These are phyloP conservation scores for Phyllosticta capitalensis DNA, from an alignment of 2,329 filamentous ascomycete genomes.

Conservation along the genomic window DNA sequence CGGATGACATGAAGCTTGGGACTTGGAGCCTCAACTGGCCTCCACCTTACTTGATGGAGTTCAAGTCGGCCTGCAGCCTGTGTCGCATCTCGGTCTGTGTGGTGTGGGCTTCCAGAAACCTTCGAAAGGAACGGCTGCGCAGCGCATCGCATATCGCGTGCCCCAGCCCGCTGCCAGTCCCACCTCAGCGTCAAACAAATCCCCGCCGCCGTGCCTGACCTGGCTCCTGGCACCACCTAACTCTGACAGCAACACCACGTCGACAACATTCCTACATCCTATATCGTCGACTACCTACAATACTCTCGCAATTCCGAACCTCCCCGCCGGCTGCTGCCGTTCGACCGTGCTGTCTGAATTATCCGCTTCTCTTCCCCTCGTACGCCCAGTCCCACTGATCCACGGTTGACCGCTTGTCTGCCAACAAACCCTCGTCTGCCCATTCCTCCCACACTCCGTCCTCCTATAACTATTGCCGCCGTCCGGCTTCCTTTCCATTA, in stretches of 20 bases:
- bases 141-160: background rate
- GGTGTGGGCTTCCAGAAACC: background rate
- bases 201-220: background rate
- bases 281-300: background rate
- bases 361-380: constrained; percentile 3
- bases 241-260: background rate
- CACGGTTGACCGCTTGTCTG: constrained; percentile 11
- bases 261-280: background rate
- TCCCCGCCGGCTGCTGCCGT: background rate
- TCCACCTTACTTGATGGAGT: background rate
- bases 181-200: background rate
- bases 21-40: background rate
- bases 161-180: background rate
- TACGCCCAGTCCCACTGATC: constrained; percentile 1
- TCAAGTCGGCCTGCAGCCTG: background rate
- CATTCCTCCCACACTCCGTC: background rate
- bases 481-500: background rate
- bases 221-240: background rate
- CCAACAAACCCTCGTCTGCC: constrained; percentile 9
- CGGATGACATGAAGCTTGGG: background rate
- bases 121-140: background rate
- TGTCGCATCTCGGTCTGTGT: background rate
- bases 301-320: background rate
- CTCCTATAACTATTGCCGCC: background rate
- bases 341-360: background rate